Base-by-base conservation (phyloP, 306 rosid species). In the Cicer arietinum region DNA sequence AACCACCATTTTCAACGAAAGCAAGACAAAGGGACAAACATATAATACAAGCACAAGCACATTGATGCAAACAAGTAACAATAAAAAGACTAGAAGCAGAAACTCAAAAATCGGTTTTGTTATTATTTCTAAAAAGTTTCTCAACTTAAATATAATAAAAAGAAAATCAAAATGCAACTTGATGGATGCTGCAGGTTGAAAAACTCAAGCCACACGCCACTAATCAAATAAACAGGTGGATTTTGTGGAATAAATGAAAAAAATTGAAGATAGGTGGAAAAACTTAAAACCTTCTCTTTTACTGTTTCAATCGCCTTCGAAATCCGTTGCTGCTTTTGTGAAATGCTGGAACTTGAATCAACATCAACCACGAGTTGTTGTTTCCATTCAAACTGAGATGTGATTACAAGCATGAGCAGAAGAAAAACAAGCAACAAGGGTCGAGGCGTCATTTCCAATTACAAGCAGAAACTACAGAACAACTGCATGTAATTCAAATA, bases 301-400 rank as follows among this genome's bases (percentile, higher is more conserved):
- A 92, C 88, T 7, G 75, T 82, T 83, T 90, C 93, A 56, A 85
- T 84, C 65, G 87, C 84, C 30, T 90, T 82, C 12, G 90, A 87
- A 67, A 74, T 54, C 68, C 84, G 85, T 2, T 70, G 84, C 75
- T 87, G 92, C 86, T 92, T 88, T 62, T 84, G 76, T 9, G 90
- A 81, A 68, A 88, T 51, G 51, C 75, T 73, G 5, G 89, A 85
- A 76, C 62, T 73, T 37, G 88, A 45, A 25, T 90, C 90, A 44
- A 84, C 86, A 79, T 90, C 93, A 63, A 72, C 66, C 47, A 85
- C 92, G 72, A 88, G 81, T 57, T 79, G 96, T 77, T 88, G 96
- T 69, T 80, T 88, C 97, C 97, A 92, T 77, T 92, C 96, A 71
- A 92, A 87, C 74, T 92, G 96, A 71, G 97, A 90, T 67, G 97